A percentile compares a stretch with the other conserved stretches of the same genome.
Evolutionary conservation across 2,329 filamentous ascomycete genomes (phyloP).

Genomic region (Neurospora sp.): DNA sequence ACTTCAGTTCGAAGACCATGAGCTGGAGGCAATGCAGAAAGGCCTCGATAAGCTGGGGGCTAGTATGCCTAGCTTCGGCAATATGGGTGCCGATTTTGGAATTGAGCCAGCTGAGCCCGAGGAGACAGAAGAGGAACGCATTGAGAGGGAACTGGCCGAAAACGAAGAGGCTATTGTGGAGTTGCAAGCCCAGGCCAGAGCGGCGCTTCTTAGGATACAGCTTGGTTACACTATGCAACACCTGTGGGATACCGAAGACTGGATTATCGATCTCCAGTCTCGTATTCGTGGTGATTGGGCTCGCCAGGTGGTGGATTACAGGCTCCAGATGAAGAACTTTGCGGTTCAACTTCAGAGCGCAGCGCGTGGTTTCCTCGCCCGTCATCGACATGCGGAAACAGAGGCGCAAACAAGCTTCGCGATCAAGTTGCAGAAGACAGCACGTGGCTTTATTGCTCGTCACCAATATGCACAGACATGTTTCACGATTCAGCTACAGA

Average conservation of each 20-base stretch:
- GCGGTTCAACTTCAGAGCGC: constrained; percentile 71
- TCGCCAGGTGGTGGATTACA: constrained; percentile 72
- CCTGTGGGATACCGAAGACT: constrained; percentile 77
- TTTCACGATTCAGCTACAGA: constrained; percentile 72
- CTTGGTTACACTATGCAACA: constrained; percentile 78
- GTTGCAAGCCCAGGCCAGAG: constrained; percentile 77
- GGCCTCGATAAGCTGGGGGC: constrained; percentile 91
- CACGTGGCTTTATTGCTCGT: constrained; percentile 31
- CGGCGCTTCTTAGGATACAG: constrained; percentile 65
- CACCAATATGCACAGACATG: constrained; percentile 51
- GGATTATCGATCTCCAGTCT: constrained; percentile 73
- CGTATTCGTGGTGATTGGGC: constrained; percentile 81
- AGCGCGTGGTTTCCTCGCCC: constrained; percentile 62
- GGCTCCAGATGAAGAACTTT: constrained; percentile 72
- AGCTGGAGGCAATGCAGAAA: constrained; percentile 93
- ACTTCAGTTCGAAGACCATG: constrained; percentile 94
- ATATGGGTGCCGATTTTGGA: constrained; percentile 92
- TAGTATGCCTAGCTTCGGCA: constrained; percentile 95
- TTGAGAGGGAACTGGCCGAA: constrained; percentile 71
- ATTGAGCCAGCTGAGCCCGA: constrained; percentile 74
- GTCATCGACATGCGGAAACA: constrained; percentile 47
- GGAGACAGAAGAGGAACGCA: constrained; percentile 84
- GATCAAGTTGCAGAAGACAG: constrained; percentile 62
- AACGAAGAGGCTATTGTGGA: constrained; percentile 64
- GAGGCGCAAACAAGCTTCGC: constrained; percentile 30